Evolutionary conservation across 2,329 filamentous ascomycete species (phyloP), one percentile per base, ranked within the genome.

Genomic region (Colletotrichum destructivum): DNA sequence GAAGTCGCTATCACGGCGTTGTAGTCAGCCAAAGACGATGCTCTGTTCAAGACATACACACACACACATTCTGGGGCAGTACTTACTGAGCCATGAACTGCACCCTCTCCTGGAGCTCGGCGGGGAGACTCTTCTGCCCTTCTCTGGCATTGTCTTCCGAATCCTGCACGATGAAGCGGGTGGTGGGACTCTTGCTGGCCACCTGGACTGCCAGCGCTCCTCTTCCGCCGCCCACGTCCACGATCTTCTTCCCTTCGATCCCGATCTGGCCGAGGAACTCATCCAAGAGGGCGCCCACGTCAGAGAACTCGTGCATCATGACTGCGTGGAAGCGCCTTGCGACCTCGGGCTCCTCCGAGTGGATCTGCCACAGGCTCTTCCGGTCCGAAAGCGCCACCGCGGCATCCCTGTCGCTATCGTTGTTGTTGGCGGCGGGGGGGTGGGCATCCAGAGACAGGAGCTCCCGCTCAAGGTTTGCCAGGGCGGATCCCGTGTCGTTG

Each of bases 401-500:
- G 44, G 44, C 4, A 18, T 47, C 44, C 44, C 44, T 9, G 44
- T 47, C 44, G 23, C 23, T 26, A 3, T 3, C 2, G 23, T 26
- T 23, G 23, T 23, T 23, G 23, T 23, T 26, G 23, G 3, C 3
- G 23, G 23, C 23, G 2, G 23, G 23, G 23, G 23, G 23, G 3
- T 26, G 23, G n/a, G 44, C 18, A 18, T 47, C 44, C 16, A 78
- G 75, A 54, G 79, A 82, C 66, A 77, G 77, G 1, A 75, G 62
- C 9, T 74, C 42, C 11, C 67, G 51, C 31, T 80, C 74, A 13
- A 74, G 72, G 49, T 78, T 76, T 3, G 78, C 75, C 15, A 79
- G 69, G 35, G 79, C 80, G 49, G 81, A 74, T 57, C 78, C 77
- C 7, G 82, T 82, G 72, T 83, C 75, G 13, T 75, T 81, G 0